Evolutionary conservation across 352 stramenopile genomes (phyloP).

Genomic region (Pythium phragmitis): DNA sequence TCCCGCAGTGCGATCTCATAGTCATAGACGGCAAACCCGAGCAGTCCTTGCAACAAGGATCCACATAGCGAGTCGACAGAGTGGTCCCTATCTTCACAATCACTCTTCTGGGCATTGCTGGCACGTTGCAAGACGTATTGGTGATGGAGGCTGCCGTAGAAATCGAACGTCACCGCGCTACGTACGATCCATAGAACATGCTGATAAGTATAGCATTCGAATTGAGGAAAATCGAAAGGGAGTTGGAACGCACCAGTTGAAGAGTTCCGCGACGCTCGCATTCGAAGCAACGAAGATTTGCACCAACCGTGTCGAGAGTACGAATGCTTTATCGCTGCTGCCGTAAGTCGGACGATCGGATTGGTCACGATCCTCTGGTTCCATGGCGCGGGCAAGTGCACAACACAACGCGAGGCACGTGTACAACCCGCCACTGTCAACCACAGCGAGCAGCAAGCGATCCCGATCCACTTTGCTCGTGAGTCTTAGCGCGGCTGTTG

Average conservation of each 20-base stretch:
- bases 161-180: constrained; percentile 30
- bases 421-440: constrained; percentile 44
- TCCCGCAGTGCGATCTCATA: constrained; percentile 3
- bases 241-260: constrained; percentile 22
- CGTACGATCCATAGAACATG: neutral
- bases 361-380: neutral
- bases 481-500: neutral
- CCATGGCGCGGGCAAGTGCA: constrained; percentile 19
- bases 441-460: constrained; percentile 33
- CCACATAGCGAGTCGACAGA: neutral
- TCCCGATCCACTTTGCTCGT: constrained; percentile 22
- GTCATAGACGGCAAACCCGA: constrained; percentile 19
- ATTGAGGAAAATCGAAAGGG: neutral
- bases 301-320: constrained; percentile 20
- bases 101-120: neutral
- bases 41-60: constrained; percentile 2
- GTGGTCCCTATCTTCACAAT: neutral
- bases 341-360: neutral
- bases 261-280: constrained; percentile 16
- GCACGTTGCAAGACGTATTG: constrained; percentile 8
- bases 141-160: constrained; percentile 34
- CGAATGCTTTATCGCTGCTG: constrained; percentile 17
- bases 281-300: constrained; percentile 25
- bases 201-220: neutral
- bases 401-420: constrained; percentile 47